phyloP scores from a whole-genome alignment of 208 protist genomes.

The Chromosphaera perkinsii region DNA sequence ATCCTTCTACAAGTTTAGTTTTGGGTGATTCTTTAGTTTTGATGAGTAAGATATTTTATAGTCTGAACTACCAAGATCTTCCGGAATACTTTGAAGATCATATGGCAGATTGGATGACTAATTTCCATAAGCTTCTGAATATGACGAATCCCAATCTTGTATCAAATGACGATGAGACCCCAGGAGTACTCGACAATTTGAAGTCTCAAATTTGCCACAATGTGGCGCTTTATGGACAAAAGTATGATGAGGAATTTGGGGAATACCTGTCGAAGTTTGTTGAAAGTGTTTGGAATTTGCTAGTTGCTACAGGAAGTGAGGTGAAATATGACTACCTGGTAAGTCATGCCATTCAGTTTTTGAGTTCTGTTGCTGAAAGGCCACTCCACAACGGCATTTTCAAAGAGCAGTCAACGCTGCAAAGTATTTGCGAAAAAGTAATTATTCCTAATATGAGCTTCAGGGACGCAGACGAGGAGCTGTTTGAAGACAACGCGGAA shows the following conservation, averaged over 20 bases:
- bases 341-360: conserved; percentile 78
- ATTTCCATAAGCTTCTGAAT: conserved; percentile 27
- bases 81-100: conserved; percentile 83
- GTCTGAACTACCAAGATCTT: conserved; percentile 67
- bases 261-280: conserved; percentile 62
- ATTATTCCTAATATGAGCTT: conserved; percentile 84
- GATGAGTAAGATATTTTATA: conserved; percentile 46
- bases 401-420: conserved; percentile 57
- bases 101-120: conserved; percentile 54
- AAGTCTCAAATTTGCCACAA: conserved; percentile 73
- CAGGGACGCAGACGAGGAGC: conserved; percentile 76
- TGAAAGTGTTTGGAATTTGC: conserved; percentile 70
- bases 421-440: conserved; percentile 77
- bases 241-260: conserved; percentile 76
- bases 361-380: conserved; percentile 68
- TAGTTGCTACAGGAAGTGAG: conserved; percentile 61
- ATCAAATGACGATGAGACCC: conserved; percentile 38
- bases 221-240: conserved; percentile 76
- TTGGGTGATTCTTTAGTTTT: conserved; percentile 16
- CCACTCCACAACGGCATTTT: conserved; percentile 72
- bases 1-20: background rate
- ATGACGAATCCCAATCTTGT: conserved; percentile 6
- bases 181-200: conserved; percentile 55
- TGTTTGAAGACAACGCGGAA: conserved; percentile 77
- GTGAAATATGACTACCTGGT: conserved; percentile 60